Evolutionary conservation across 345 rosid species (phyloP), one percentile per base, ranked within the genome.

Genomic region (Salix brachista): DNA sequence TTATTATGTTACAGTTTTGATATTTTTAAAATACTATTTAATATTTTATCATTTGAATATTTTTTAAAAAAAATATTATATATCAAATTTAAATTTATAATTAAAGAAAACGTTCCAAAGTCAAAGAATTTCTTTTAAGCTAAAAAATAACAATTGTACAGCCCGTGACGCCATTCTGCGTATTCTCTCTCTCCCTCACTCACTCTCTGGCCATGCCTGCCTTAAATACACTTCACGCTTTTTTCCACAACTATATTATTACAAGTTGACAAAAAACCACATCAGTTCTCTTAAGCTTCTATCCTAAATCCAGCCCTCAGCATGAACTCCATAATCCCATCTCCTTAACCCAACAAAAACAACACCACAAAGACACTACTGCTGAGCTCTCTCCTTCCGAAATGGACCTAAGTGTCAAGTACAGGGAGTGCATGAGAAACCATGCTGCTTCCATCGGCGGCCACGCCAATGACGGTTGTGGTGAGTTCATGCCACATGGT

Each of bases 401-500:
- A 23, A 79, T 82, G 85, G 79, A 83, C 75, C 37, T 0, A 36
- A 36, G 37, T 36, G 67, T 67, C 58, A 76, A 68, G 56, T 81
- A 77, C 61, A 71, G 37, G 23, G 84, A 81, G 64, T 81, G 80
- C 65, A 65, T 80, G 79, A 71, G 75, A 66, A 88, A 88, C 78
- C 90, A 88, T 61, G 90, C 90, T 5, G 89, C 88, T n/a, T 73
- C 84, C 73, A 61, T 86, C 37, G 89, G 90, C 2, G 83, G 90
- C 74, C 87, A 86, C 67, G 89, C 88, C 64, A 81, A 82, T 61
- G 89, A 88, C 77, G 90, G 90, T 13, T 88, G 90, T 76, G 83
- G 90, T 13, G 90, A 88, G 84, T 88, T 88, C 85, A 82, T 88
- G 86, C 85, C 89, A 3, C 74, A 37, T 19, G 77, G 76, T 13